These are phyloP conservation scores for Pythium myriotylum DNA, from an alignment of 352 stramenopile species.

Conservation along the genomic window DNA sequence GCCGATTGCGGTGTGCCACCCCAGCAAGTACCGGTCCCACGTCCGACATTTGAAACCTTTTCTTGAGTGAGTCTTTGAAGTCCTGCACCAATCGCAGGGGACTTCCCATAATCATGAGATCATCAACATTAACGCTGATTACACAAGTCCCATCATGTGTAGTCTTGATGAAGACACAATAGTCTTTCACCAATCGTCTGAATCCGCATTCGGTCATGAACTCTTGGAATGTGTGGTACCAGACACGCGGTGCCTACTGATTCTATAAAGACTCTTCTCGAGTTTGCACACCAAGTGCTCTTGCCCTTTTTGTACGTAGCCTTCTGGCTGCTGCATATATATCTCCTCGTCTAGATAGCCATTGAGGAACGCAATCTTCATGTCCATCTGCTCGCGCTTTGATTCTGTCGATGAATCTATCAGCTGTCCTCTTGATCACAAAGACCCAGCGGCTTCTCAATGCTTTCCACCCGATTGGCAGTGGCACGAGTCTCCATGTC, in stretches of 20 bases:
- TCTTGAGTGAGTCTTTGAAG: conserved; percentile 7
- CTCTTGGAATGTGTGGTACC: conserved; percentile 15
- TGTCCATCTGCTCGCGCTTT: conserved; percentile 12
- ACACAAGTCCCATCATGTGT: conserved; percentile 2
- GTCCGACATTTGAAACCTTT: conserved; percentile 17
- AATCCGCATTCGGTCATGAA: conserved; percentile 21
- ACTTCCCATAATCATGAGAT: conserved; percentile 23
- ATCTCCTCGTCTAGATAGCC: conserved; percentile 15
- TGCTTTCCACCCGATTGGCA: conserved; percentile 18
- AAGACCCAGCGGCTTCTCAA: conserved; percentile 2
- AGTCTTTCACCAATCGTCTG: conserved; percentile 15
- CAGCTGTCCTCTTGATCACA: too few relatives aligned
- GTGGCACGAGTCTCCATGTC: conserved; percentile 8
- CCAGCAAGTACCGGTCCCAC: conserved; percentile 15
- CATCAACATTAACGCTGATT: conserved; percentile 28
- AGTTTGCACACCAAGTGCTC: conserved; percentile 19
- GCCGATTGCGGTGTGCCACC: conserved; percentile 5
- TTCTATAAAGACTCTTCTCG: conserved; percentile 20
- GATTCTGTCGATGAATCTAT: too few relatives aligned
- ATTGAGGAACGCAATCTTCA: conserved; percentile 15
- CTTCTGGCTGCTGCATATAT: conserved; percentile 16
- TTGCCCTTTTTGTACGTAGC: conserved; percentile 2
- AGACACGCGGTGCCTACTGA: conserved; percentile 22
- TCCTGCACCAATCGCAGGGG: conserved; percentile 3
- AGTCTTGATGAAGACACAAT: conserved; percentile 26